These are phyloP conservation scores for Yamadazyma insecticola DNA, from an alignment of 805 yeast genomes.

Conservation along the genomic window DNA sequence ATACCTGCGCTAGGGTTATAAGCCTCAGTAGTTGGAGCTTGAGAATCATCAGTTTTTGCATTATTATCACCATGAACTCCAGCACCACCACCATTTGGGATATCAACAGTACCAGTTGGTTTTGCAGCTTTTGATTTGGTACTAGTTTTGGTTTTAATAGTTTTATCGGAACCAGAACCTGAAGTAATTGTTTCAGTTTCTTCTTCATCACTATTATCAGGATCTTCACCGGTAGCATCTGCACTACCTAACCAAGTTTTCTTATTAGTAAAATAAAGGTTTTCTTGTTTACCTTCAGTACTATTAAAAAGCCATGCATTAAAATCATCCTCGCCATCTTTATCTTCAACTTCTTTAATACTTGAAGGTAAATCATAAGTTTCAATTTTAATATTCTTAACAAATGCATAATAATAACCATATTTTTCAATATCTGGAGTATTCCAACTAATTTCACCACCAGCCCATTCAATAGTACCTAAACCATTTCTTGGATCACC, in stretches of 20 bases:
- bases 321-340: conserved; percentile 46
- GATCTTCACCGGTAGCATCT: conserved; percentile 67
- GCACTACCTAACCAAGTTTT: conserved; percentile 53
- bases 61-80: conserved; percentile 4
- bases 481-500: conserved; percentile 49
- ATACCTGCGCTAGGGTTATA: conserved; percentile 17
- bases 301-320: conserved; percentile 42
- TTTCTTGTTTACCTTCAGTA: conserved; percentile 31
- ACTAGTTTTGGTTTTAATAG: conserved; percentile 14
- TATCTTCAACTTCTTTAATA: conserved; percentile 23
- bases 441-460: conserved; percentile 84
- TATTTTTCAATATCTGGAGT: conserved; percentile 63
- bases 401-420: conserved; percentile 75
- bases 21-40: conserved; percentile 3
- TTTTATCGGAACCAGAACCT: conserved; percentile 16
- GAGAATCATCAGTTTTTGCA: conserved; percentile 2
- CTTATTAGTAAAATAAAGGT: conserved; percentile 59
- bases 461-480: conserved; percentile 82
- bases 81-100: conserved; percentile 10
- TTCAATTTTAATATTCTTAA: conserved; percentile 56
- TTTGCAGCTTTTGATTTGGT: conserved; percentile 9
- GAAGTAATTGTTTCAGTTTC: conserved; percentile 8
- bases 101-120: conserved; percentile 8
- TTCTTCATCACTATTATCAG: conserved; percentile 30
- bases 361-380: conserved; percentile 72